Conservation (phyloP, 2,329 filamentous ascomycete genomes). For the Coleophoma eucalyptorum region DNA sequence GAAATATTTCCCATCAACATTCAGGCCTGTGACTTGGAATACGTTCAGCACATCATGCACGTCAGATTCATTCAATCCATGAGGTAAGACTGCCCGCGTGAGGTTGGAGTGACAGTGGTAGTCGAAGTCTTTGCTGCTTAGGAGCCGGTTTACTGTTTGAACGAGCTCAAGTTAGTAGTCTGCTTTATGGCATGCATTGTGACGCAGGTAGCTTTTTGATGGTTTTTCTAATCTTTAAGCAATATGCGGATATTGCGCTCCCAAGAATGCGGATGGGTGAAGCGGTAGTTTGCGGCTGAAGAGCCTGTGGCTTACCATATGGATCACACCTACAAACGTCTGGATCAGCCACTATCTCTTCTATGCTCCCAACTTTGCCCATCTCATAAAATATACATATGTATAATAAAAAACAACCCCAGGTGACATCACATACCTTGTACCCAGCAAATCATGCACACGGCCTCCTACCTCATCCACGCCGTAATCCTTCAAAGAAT, state of each 20-base stretch:
- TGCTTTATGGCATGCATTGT: too few relatives aligned
- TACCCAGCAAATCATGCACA: constrained; percentile 77
- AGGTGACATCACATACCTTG: constrained; percentile 29
- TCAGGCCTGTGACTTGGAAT: constrained; percentile 79
- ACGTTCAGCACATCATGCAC: constrained; percentile 85
- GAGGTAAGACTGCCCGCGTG: constrained; percentile 65
- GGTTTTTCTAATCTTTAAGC: neutral
- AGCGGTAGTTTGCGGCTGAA: too few relatives aligned
- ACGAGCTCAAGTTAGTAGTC: too few relatives aligned
- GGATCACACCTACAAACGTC: constrained; percentile 63
- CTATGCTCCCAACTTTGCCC: too few relatives aligned
- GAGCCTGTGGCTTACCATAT: constrained; percentile 43
- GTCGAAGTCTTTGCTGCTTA: constrained; percentile 69
- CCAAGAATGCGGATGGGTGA: too few relatives aligned
- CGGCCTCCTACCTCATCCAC: constrained; percentile 59
- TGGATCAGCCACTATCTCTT: neutral
- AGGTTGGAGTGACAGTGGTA: constrained; percentile 85
- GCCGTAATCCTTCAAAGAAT: constrained; percentile 62
- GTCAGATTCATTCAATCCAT: constrained; percentile 66
- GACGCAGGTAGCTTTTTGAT: neutral
- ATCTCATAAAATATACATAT: neutral
- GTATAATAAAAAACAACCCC: neutral
- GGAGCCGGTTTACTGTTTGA: constrained; percentile 59
- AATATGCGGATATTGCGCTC: too few relatives aligned
- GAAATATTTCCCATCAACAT: constrained; percentile 69